A percentile compares a stretch with the other conserved stretches of the same genome.
Evolutionary conservation across 1,284 basidiomycete species (phyloP).

Genomic region (Taiwanofungus camphoratus): DNA sequence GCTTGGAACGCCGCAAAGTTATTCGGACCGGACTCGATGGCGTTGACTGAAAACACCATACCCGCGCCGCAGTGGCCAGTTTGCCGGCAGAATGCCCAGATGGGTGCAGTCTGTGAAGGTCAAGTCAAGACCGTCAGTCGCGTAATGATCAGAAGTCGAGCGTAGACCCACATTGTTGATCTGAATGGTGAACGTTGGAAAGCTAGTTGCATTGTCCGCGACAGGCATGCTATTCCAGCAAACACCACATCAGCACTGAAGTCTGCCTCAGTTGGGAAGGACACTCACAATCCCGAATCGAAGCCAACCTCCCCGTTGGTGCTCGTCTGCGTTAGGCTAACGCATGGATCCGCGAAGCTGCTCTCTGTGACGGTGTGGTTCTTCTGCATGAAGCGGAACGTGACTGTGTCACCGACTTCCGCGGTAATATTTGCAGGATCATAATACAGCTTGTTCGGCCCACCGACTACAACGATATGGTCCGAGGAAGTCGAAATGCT

Average conservation of each 20-base stretch:
- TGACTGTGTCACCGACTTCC: constrained; percentile 52
- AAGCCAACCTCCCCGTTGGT: constrained; percentile 48
- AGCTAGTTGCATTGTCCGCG: constrained; percentile 32
- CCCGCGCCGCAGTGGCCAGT: constrained; percentile 50
- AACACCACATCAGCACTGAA: background rate
- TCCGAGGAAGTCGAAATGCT: constrained; percentile 25
- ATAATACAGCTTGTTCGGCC: constrained; percentile 38
- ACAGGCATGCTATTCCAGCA: constrained; percentile 40
- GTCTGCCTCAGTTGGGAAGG: too few species aligned
- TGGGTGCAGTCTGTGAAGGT: constrained; percentile 34
- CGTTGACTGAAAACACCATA: constrained; percentile 65
- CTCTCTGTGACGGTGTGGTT: constrained; percentile 52
- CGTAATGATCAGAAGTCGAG: background rate
- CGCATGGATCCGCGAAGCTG: constrained; percentile 52
- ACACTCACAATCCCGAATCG: constrained; percentile 54
- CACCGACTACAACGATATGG: constrained; percentile 48
- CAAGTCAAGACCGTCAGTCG: constrained; percentile 3
- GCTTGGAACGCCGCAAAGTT: constrained; percentile 54
- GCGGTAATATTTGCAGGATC: constrained; percentile 53
- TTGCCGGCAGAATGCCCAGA: constrained; percentile 63
- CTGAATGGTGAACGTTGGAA: constrained; percentile 45
- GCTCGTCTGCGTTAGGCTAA: constrained; percentile 39
- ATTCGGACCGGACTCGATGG: constrained; percentile 45
- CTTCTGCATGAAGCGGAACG: constrained; percentile 49
- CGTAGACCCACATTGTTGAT: constrained; percentile 46